Percentiles rank a stretch among this genome's conserved stretches.
phyloP scores from a whole-genome alignment of 352 stramenopile species.

The Peronosclerospora sorghi region DNA sequence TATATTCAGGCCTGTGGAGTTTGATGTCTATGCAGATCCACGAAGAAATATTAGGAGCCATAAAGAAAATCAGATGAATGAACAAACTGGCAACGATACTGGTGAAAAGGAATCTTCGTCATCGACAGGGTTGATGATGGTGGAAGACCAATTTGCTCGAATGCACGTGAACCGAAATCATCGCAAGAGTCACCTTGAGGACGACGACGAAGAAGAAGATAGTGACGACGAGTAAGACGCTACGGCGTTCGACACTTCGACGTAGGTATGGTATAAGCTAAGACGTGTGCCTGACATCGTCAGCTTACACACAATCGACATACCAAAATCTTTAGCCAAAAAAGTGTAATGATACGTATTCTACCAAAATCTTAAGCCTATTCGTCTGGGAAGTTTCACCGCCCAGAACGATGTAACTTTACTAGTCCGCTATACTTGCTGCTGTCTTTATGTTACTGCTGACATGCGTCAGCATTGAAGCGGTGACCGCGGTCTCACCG shows the following conservation, averaged over 20 bases:
- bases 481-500: too few relatives aligned
- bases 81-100: constrained; percentile 6
- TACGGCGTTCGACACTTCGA: not conserved
- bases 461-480: too few relatives aligned
- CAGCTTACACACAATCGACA: too few relatives aligned
- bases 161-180: constrained; percentile 72
- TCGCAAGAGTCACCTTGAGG: constrained; percentile 58
- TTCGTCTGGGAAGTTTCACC: too few relatives aligned
- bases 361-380: too few relatives aligned
- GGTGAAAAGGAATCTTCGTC: constrained; percentile 7
- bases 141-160: constrained; percentile 33
- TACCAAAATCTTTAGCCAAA: too few relatives aligned
- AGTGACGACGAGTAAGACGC: constrained; percentile 29
- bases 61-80: constrained; percentile 12
- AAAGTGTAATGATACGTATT: too few relatives aligned
- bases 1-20: constrained; percentile 37
- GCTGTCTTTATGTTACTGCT: too few relatives aligned
- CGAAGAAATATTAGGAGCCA: constrained; percentile 3
- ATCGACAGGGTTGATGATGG: constrained; percentile 48
- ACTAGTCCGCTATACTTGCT: too few relatives aligned
- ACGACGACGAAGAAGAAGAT: constrained; percentile 60
- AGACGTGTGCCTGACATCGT: too few relatives aligned
- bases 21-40: constrained; percentile 34
- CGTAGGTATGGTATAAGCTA: not conserved
- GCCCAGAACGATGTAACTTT: too few relatives aligned